Evolutionary conservation across 2,329 filamentous ascomycete genomes (phyloP), one percentile per base, ranked within the genome.

Genomic region (Catunica adiposa): DNA sequence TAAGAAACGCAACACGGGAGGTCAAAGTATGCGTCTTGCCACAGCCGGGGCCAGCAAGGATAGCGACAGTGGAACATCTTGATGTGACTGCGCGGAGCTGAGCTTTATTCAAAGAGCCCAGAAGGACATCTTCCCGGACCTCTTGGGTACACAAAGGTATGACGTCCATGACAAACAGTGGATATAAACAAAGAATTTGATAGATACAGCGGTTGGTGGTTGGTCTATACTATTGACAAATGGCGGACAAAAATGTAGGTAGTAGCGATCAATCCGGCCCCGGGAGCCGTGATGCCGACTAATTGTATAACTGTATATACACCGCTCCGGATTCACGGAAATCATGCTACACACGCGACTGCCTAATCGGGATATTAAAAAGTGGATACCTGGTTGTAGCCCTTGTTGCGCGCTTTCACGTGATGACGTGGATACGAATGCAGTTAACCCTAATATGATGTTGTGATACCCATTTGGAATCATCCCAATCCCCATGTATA

Each of bases 1-100:
- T 77, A 29, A 96, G 79, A 75, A 90, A 94, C 62, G 89, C 89
- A 57, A 96, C 88, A 60, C 92, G 84, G 47, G 89, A 87, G 0
- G 89, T 95, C 55, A 98, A 75, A 0, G 92, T 97, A 68, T 96
- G 94, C 14, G 90, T 98, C 69, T 98, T 97, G 20, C 92, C 90
- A 59, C 79, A 83, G 17, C 81, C 82, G 2, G 79, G 82, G 0
- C 80, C 80, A 40, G 82, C 82, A 46, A 85, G 69, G 56, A 85
- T 84, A 51, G 82, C 81, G 17, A 85, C 76, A 0, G 77, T 80
- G 7, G 70, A 62, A 1, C 73, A 69, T 31, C 66, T 61, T 3
- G 77, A 79, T 20, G 71, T 75, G 31, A 80, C 78, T 2, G 78
- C 78, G 8, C 71, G 73, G 25, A 70, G 67, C 65, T 81, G 78